Evolutionary conservation across 1,284 basidiomycete species (phyloP), one percentile per base, ranked within the genome.

Genomic region (Meripilus lineatus): DNA sequence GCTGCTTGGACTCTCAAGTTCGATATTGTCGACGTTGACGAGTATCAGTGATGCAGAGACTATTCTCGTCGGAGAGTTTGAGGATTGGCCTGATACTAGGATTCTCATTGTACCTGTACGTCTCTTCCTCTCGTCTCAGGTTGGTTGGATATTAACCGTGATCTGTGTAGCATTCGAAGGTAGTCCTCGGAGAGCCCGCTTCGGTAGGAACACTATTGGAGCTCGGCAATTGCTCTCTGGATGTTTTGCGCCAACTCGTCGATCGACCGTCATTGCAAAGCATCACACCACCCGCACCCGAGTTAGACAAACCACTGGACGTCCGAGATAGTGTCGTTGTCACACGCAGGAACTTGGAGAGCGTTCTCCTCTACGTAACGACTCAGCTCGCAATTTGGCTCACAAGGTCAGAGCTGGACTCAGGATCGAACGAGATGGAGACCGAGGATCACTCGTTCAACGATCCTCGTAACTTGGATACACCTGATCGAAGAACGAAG

Each of bases 171-270:
- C 84, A 89, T 59, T 81, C 85, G 4, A 91, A 89, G 53, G 82
- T 89, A 8, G 83, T 88, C 0, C 70, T 86, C 0, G 79, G 81
- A 15, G 89, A 91, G 53, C 78, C 82, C 3, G 77, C 84, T 4
- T 91, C 88, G 3, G 70, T 89, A 46, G 92, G 84, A 32, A 92
- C 86, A 1, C 66, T 89, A 10, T 73, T 86, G 24, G 88, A 91
- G 62, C 68, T 91, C 2, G 83, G 79, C 2, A 85, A 84, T 43
- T 79, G 77, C 45, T 79, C 82, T 0, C 67, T 85, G 20, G 87
- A 91, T 51, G 70, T 86, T 21, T 67, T 89, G 30, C 70, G 75
- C 8, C 74, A 77, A 44, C 70, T 88, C 26, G 72, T 78, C 38
- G 72, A 70, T 50, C 71, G 74, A 25, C 79, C 76, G 0, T 65